A percentile compares a stretch with the other conserved stretches of the same genome.
Conservation (phyloP, 2,329 filamentous ascomycete genomes). For the Podosphaera xanthii region DNA sequence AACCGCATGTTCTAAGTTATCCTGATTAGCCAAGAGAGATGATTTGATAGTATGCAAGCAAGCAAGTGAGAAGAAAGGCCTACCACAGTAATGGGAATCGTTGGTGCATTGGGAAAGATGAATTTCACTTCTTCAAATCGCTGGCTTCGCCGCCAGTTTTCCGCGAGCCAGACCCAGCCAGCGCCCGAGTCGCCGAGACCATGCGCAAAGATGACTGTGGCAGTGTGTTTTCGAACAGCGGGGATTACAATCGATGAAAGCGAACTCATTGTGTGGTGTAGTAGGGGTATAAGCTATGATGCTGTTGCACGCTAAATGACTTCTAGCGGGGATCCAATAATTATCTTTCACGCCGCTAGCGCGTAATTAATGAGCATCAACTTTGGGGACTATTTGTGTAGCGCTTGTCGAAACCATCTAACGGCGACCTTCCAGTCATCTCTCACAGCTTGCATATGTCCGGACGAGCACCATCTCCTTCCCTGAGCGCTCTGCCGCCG, state of each 20-base stretch:
- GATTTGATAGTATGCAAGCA: too few relatives aligned
- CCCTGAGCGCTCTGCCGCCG: slow-evolving; percentile 32
- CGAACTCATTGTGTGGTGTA: slow-evolving; percentile 8
- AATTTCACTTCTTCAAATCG: slow-evolving; percentile 82
- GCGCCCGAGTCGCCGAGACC: slow-evolving; percentile 68
- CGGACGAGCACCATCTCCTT: slow-evolving; percentile 22
- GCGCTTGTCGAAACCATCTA: neutral
- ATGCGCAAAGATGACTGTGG: slow-evolving; percentile 84
- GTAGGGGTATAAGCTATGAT: neutral
- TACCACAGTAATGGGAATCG: slow-evolving; percentile 66
- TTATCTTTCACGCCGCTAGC: neutral
- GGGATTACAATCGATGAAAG: slow-evolving; percentile 42
- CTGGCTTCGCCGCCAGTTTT: slow-evolving; percentile 63
- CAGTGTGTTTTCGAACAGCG: slow-evolving; percentile 64
- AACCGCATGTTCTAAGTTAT: slow-evolving; percentile 43
- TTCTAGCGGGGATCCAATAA: too few relatives aligned
- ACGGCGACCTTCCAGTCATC: neutral
- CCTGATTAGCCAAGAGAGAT: slow-evolving; percentile 2
- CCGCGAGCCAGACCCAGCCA: slow-evolving; percentile 62
- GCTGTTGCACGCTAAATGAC: too few relatives aligned
- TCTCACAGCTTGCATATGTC: neutral
- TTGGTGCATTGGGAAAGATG: slow-evolving; percentile 76
- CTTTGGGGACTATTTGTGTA: neutral
- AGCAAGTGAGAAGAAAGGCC: neutral
- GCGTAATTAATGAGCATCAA: neutral